phyloP scores from a whole-genome alignment of 371 early-diverging fungal species.

The Haplosporangium sp. region DNA sequence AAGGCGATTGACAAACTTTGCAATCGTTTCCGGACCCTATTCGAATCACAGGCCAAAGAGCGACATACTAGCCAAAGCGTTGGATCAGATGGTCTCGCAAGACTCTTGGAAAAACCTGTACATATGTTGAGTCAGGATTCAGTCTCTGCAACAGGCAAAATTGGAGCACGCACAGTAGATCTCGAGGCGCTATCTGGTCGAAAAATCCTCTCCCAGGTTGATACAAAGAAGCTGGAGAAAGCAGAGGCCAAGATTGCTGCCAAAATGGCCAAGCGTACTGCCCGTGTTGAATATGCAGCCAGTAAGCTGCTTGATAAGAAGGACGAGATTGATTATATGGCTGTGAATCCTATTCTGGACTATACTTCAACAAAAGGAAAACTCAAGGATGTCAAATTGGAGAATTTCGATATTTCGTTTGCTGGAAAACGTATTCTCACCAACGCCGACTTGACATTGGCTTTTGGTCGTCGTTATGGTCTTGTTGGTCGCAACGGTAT shows the following conservation, averaged over 20 bases:
- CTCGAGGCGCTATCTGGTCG: conserved; percentile 76
- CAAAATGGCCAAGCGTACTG: conserved; percentile 88
- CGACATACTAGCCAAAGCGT: conserved; percentile 30
- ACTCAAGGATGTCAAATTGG: conserved; percentile 94
- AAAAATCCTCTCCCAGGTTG: conserved; percentile 87
- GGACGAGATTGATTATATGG: conserved; percentile 75
- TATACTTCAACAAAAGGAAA: conserved; percentile 87
- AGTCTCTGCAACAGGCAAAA: conserved; percentile 67
- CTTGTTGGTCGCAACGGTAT: conserved; percentile 99
- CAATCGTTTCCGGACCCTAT: conserved; percentile 66
- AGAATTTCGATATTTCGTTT: conserved; percentile 96
- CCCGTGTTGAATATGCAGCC: conserved; percentile 78
- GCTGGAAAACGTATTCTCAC: conserved; percentile 94
- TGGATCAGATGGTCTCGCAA: conserved; percentile 47
- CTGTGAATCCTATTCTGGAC: conserved; percentile 87
- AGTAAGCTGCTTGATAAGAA: conserved; percentile 80
- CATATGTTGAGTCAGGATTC: conserved; percentile 67
- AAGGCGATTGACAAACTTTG: conserved; percentile 74
- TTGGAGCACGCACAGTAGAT: conserved; percentile 65
- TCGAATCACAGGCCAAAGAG: conserved; percentile 58
- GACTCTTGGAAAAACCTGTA: conserved; percentile 66
- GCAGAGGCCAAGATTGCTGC: conserved; percentile 93
- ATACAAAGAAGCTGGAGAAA: conserved; percentile 89
- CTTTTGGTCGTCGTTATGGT: conserved; percentile 95
- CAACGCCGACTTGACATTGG: conserved; percentile 85